These are phyloP conservation scores for Turnera subulata DNA, from an alignment of 345 rosid genomes.

Conservation along the genomic window DNA sequence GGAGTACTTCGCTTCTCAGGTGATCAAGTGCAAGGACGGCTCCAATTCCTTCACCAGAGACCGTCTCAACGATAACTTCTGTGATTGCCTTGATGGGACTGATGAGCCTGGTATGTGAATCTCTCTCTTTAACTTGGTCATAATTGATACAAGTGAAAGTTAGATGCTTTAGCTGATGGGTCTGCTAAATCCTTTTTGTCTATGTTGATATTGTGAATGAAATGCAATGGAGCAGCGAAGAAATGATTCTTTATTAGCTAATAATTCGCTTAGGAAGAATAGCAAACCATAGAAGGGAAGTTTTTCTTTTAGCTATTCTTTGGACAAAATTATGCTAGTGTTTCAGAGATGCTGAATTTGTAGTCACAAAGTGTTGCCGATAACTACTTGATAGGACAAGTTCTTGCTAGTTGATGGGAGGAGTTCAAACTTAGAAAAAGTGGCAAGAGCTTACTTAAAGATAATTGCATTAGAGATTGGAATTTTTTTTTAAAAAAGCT, in stretches of 20 bases:
- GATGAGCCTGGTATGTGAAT: constrained; percentile 77
- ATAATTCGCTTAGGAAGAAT: neutral
- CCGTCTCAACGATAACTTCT: constrained; percentile 83
- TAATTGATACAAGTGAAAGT: neutral
- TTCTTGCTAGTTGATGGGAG: no score
- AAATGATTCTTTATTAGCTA: no score
- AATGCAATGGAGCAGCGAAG: no score
- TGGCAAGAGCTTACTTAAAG: no score
- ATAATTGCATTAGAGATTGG: no score
- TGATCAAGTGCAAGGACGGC: constrained; percentile 85
- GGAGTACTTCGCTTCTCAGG: constrained; percentile 52
- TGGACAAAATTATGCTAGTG: neutral
- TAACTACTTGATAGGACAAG: no score
- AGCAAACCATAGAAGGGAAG: no score
- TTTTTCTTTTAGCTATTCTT: neutral
- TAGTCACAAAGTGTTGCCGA: no score
- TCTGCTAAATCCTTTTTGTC: neutral
- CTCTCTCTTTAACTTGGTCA: neutral
- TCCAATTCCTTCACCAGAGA: constrained; percentile 67
- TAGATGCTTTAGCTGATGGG: neutral
- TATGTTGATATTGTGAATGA: neutral
- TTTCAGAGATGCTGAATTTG: no score
- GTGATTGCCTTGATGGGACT: constrained; percentile 92
- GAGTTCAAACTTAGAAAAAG: no score
- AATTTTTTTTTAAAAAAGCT: no score